Percentiles rank a stretch among this genome's conserved stretches.
phyloP scores from a whole-genome alignment of 106 monocot species.

The Posidonia australis region DNA sequence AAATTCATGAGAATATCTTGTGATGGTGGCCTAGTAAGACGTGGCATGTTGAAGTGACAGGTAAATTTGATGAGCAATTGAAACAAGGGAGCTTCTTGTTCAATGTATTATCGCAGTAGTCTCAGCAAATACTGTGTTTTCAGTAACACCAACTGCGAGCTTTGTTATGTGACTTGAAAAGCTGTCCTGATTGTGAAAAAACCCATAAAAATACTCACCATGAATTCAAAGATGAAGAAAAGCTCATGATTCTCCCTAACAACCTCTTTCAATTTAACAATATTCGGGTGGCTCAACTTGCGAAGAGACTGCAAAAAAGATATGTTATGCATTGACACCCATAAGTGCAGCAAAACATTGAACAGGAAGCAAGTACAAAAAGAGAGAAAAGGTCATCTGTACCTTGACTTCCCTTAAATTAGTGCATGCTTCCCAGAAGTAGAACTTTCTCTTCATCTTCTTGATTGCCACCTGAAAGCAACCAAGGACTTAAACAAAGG shows the following conservation, averaged over 20 bases:
- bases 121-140: neutral
- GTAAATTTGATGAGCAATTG: too few relatives aligned
- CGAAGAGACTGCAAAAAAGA: slow-evolving; percentile 45
- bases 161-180: neutral
- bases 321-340: neutral
- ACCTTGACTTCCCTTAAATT: slow-evolving; percentile 82
- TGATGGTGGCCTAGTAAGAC: too few relatives aligned
- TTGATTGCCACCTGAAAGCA: slow-evolving; percentile 72
- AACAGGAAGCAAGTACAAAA: neutral
- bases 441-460: slow-evolving; percentile 85
- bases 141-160: neutral
- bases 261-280: slow-evolving; percentile 72
- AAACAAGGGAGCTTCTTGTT: too few relatives aligned
- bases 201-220: slow-evolving; percentile 28
- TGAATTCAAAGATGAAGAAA: slow-evolving; percentile 70
- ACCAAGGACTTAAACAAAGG: slow-evolving; percentile 1
- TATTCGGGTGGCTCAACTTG: slow-evolving; percentile 56
- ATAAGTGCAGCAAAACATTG: neutral
- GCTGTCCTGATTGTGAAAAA: neutral
- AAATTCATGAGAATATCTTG: too few relatives aligned
- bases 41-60: too few relatives aligned
- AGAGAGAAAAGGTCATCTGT: neutral
- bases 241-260: slow-evolving; percentile 54
- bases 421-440: slow-evolving; percentile 62
- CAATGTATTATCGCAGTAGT: too few relatives aligned